A percentile compares a stretch with the other conserved stretches of the same genome.
Evolutionary conservation across 768 basidiomycete genomes (phyloP).

Genomic region (Tulasnella sp.): DNA sequence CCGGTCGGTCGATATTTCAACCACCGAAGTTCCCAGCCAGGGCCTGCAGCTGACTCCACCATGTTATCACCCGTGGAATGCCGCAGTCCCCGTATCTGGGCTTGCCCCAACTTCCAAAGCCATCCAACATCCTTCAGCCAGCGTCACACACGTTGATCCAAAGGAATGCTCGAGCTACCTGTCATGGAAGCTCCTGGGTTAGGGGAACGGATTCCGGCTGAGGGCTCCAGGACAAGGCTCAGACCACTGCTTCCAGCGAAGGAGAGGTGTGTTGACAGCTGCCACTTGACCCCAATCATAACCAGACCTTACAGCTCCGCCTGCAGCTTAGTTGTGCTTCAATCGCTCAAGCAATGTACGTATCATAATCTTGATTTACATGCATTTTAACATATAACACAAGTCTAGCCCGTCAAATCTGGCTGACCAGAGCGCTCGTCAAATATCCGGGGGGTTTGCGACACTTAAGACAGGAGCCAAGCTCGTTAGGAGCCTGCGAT

Average conservation of each 20-base stretch:
- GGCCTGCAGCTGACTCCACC: background rate
- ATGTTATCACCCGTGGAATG: background rate
- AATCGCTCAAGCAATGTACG: background rate
- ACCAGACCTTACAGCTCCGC: too few relatives aligned
- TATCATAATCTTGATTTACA: background rate
- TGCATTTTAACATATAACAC: background rate
- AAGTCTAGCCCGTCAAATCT: background rate
- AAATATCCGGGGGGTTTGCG: background rate
- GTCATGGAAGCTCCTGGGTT: background rate
- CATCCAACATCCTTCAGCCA: too few relatives aligned
- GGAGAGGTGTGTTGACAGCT: background rate
- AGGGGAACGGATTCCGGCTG: background rate
- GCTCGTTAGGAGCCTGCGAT: slow-evolving; percentile 54
- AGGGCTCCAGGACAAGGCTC: background rate
- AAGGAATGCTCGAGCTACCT: background rate
- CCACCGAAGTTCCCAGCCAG: background rate
- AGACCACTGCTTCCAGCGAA: background rate
- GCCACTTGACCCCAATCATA: background rate
- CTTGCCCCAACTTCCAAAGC: too few relatives aligned
- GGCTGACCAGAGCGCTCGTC: background rate
- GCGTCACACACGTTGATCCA: background rate
- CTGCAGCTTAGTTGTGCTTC: background rate
- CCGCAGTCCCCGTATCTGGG: background rate
- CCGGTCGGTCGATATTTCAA: background rate
- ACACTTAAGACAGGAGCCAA: slow-evolving; percentile 49